Conservation (phyloP, 2,329 filamentous ascomycete genomes). For the Lasiodiplodia hormozganensis region DNA sequence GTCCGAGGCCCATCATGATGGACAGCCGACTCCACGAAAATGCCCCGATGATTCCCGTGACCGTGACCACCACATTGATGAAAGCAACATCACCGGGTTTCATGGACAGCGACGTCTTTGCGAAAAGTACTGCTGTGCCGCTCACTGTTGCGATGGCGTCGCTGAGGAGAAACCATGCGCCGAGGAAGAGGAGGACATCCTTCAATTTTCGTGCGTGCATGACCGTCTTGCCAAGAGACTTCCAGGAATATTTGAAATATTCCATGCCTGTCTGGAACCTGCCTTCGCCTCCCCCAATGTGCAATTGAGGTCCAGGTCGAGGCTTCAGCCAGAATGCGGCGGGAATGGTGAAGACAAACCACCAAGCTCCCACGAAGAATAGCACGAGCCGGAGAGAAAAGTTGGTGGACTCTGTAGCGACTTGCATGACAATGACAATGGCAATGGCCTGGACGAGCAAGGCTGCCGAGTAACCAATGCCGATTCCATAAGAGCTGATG, state of each 20-base stretch:
- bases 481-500: slow-evolving; percentile 91
- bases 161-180: slow-evolving; percentile 91
- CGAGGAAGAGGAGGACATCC: slow-evolving; percentile 80
- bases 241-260: slow-evolving; percentile 87
- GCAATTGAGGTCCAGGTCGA: slow-evolving; percentile 80
- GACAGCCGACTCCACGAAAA: slow-evolving; percentile 89
- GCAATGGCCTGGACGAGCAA: slow-evolving; percentile 82
- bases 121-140: slow-evolving; percentile 92
- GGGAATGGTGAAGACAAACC: slow-evolving; percentile 89
- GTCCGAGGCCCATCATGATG: slow-evolving; percentile 70
- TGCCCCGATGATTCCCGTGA: slow-evolving; percentile 83
- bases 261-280: slow-evolving; percentile 63
- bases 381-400: slow-evolving; percentile 88
- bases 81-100: slow-evolving; percentile 83
- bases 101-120: slow-evolving; percentile 93
- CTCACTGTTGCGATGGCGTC: slow-evolving; percentile 95
- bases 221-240: slow-evolving; percentile 80
- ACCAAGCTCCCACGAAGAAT: slow-evolving; percentile 88
- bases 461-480: slow-evolving; percentile 89
- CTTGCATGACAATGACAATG: slow-evolving; percentile 74
- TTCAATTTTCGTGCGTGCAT: slow-evolving; percentile 74
- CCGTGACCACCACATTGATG: slow-evolving; percentile 91
- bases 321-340: slow-evolving; percentile 86
- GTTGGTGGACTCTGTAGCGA: slow-evolving; percentile 72
- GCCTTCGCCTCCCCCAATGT: slow-evolving; percentile 33